phyloP scores from a whole-genome alignment of 805 yeast genomes.

The Kregervanrija fluxuum region DNA sequence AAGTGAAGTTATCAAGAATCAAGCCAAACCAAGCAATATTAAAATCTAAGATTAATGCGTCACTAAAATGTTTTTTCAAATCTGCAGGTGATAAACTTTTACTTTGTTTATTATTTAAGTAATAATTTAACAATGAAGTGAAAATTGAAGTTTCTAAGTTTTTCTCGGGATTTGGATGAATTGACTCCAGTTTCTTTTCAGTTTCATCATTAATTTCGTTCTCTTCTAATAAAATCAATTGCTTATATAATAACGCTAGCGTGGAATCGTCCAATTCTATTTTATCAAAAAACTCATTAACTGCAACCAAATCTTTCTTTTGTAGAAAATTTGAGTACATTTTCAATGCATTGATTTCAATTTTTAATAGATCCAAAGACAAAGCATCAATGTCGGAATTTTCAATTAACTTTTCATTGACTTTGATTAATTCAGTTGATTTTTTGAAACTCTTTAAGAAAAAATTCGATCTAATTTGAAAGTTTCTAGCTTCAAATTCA shows the following conservation, averaged over 20 bases:
- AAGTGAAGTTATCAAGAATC: slow-evolving; percentile 28
- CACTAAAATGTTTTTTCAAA: slow-evolving; percentile 50
- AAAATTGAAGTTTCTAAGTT: too few species aligned
- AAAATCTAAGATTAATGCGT: slow-evolving; percentile 68
- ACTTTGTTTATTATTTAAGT: too few species aligned
- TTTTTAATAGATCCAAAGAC: slow-evolving; percentile 1
- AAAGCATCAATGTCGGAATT: slow-evolving; percentile 1
- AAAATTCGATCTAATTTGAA: slow-evolving; percentile 17
- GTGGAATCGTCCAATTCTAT: slow-evolving; percentile 18
- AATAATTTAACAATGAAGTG: too few species aligned
- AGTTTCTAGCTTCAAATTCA: slow-evolving; percentile 20
- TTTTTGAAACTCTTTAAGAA: slow-evolving; percentile 10
- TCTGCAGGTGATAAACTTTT: slow-evolving; percentile 2
- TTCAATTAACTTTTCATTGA: neutral
- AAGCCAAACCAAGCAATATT: slow-evolving; percentile 61
- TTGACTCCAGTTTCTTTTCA: too few species aligned
- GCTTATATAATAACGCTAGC: slow-evolving; percentile 18
- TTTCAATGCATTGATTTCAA: slow-evolving; percentile 2
- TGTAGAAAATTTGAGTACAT: neutral
- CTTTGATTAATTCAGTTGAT: slow-evolving; percentile 12
- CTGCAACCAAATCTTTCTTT: neutral
- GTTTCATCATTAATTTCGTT: slow-evolving; percentile 8
- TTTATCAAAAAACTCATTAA: slow-evolving; percentile 5
- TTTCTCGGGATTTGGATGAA: too few species aligned
- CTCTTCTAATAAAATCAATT: slow-evolving; percentile 4